Percentiles rank a stretch among this genome's conserved stretches.
phyloP scores from a whole-genome alignment of 2,329 filamentous ascomycete species.

The Sordariomycetes sp. region DNA sequence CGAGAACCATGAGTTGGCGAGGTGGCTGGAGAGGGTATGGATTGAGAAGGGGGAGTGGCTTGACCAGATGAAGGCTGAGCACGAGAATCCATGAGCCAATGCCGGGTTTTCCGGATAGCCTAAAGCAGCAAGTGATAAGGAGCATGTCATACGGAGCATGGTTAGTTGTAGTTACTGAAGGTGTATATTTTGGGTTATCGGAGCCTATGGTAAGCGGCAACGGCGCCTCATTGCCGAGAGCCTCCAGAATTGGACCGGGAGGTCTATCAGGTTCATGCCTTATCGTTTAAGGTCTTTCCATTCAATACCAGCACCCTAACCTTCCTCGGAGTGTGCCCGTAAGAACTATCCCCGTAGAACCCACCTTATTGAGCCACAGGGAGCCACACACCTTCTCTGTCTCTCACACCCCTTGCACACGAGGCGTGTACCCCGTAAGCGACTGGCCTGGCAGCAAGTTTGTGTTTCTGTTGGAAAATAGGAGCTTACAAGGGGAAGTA shows the following conservation, averaged over 20 bases:
- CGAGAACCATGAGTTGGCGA: constrained; percentile 34
- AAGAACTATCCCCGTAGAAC: background rate
- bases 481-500: too few relatives aligned
- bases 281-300: background rate
- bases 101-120: background rate
- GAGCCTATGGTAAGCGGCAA: background rate
- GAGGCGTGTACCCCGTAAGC: too few relatives aligned
- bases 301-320: background rate
- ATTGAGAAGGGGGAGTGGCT: constrained; percentile 42
- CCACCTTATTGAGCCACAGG: background rate
- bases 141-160: background rate
- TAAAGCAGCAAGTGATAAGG: background rate
- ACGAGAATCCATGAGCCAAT: constrained; percentile 7
- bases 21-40: constrained; percentile 43
- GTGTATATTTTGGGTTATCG: background rate
- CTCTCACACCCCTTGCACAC: too few relatives aligned
- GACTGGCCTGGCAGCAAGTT: too few relatives aligned
- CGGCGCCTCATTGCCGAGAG: background rate
- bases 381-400: background rate
- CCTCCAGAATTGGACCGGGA: background rate
- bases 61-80: constrained; percentile 29
- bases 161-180: background rate
- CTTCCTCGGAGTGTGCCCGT: background rate
- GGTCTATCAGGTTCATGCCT: background rate
- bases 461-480: too few relatives aligned